phyloP scores from a whole-genome alignment of 345 rosid genomes.

The Mercurialis annua region DNA sequence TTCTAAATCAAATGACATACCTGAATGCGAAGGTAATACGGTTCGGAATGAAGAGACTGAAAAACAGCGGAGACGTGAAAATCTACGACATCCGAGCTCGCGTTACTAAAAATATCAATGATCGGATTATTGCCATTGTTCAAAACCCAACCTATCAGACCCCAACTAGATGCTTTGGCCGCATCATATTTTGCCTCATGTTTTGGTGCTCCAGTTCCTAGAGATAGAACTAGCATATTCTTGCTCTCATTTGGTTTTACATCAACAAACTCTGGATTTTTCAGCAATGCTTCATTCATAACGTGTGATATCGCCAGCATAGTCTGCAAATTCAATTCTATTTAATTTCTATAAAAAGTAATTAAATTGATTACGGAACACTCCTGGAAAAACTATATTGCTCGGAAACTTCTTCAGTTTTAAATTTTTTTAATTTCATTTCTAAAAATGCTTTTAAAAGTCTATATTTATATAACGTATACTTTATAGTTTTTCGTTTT shows the following conservation, averaged over 20 bases:
- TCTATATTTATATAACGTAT: too few relatives aligned
- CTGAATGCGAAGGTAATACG: constrained; percentile 23
- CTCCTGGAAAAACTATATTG: too few relatives aligned
- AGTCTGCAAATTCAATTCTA: constrained; percentile 15
- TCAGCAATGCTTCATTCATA: constrained; percentile 12
- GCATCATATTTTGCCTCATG: constrained; percentile 23
- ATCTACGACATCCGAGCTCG: constrained; percentile 22
- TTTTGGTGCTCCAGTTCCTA: constrained; percentile 27
- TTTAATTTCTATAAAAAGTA: too few relatives aligned
- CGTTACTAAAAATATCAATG: constrained; percentile 14
- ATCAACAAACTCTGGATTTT: neutral
- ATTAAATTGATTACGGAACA: too few relatives aligned
- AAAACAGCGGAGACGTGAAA: constrained; percentile 16
- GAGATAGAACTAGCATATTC: constrained; percentile 21
- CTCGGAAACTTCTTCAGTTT: too few relatives aligned
- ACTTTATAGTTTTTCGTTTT: too few relatives aligned
- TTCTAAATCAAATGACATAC: too few relatives aligned
- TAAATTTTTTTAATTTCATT: too few relatives aligned
- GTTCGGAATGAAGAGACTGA: neutral
- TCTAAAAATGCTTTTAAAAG: too few relatives aligned
- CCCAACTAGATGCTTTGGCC: constrained; percentile 21
- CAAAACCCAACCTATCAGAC: constrained; percentile 21
- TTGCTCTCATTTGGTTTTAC: constrained; percentile 1
- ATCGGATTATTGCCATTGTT: constrained; percentile 12
- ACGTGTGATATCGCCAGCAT: constrained; percentile 15